These are phyloP conservation scores for Cladosporium velox DNA, from an alignment of 2,329 filamentous ascomycete species.

Conservation along the genomic window DNA sequence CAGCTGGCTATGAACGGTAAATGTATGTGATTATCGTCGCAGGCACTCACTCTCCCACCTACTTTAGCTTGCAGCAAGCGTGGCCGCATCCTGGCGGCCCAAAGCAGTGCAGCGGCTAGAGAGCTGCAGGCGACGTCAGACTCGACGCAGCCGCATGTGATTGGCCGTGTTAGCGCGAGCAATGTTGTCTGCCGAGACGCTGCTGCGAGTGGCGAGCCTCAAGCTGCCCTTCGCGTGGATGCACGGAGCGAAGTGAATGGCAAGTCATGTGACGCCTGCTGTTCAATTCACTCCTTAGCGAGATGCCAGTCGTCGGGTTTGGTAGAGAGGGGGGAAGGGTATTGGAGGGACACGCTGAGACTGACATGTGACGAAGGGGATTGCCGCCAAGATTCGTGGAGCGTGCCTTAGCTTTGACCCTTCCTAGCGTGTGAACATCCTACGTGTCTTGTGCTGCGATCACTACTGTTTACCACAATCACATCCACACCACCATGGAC, in stretches of 20 bases:
- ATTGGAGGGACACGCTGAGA: not conserved
- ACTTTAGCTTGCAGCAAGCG: conserved; percentile 6
- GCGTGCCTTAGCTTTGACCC: conserved; percentile 1
- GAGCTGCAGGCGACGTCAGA: not conserved
- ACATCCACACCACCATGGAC: conserved; percentile 33
- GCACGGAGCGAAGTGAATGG: not conserved
- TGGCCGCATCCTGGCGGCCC: conserved; percentile 10
- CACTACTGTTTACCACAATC: not conserved
- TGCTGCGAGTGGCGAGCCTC: not conserved
- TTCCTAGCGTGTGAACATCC: conserved; percentile 1
- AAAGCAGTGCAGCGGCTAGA: conserved; percentile 11
- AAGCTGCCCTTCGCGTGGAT: not conserved
- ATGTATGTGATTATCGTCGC: not conserved
- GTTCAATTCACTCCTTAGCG: not conserved
- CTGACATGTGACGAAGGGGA: not conserved
- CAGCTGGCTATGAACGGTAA: not conserved
- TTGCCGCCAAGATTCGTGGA: conserved; percentile 14
- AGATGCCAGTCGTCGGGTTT: not conserved
- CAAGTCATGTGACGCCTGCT: not conserved
- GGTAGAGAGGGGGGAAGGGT: not conserved
- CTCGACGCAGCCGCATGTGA: not conserved
- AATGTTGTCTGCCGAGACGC: conserved; percentile 8
- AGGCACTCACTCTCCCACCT: not conserved
- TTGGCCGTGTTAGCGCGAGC: conserved; percentile 5
- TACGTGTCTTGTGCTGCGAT: conserved; percentile 18